A percentile compares a stretch with the other conserved stretches of the same genome.
phyloP scores from a whole-genome alignment of 768 basidiomycete species.

The Dacryopinax spathularia region DNA sequence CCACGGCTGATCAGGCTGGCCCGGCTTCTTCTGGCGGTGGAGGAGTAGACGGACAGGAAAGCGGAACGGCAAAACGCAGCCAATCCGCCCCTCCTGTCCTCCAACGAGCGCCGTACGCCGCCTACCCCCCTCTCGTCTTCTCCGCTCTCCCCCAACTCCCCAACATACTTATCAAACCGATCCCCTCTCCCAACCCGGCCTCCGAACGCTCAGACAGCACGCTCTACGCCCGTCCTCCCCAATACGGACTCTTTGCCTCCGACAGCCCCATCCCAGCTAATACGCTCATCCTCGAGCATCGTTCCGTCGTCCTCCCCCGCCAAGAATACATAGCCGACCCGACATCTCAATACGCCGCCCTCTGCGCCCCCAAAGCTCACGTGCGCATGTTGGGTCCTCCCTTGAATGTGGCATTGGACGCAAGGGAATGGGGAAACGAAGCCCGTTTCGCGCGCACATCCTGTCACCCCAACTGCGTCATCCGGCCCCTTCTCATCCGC shows the following conservation, averaged over 20 bases:
- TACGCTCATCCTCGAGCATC: constrained; percentile 48
- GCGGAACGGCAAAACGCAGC: too few species aligned
- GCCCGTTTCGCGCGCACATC: constrained; percentile 49
- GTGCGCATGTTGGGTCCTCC: constrained; percentile 70
- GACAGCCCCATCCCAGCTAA: constrained; percentile 39
- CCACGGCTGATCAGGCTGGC: too few species aligned
- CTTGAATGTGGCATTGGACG: constrained; percentile 64
- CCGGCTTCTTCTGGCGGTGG: too few species aligned
- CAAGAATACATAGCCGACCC: constrained; percentile 61
- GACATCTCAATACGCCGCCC: constrained; percentile 62
- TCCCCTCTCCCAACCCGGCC: too few species aligned
- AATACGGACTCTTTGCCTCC: constrained; percentile 52
- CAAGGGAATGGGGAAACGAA: constrained; percentile 52
- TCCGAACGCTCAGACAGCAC: constrained; percentile 2
- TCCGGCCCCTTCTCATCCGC: constrained; percentile 39
- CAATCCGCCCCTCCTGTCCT: background rate
- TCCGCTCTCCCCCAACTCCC: background rate
- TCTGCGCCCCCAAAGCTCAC: constrained; percentile 68
- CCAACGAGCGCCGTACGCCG: background rate
- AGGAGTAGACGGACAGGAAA: too few species aligned
- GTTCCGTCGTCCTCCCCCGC: constrained; percentile 49
- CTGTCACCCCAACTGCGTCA: constrained; percentile 51
- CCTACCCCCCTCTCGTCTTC: background rate
- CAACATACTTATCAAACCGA: background rate
- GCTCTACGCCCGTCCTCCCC: constrained; percentile 19